Evolutionary conservation across 2,329 filamentous ascomycete genomes (phyloP).

Genomic region (Cephalotrichum gorgonifer): DNA sequence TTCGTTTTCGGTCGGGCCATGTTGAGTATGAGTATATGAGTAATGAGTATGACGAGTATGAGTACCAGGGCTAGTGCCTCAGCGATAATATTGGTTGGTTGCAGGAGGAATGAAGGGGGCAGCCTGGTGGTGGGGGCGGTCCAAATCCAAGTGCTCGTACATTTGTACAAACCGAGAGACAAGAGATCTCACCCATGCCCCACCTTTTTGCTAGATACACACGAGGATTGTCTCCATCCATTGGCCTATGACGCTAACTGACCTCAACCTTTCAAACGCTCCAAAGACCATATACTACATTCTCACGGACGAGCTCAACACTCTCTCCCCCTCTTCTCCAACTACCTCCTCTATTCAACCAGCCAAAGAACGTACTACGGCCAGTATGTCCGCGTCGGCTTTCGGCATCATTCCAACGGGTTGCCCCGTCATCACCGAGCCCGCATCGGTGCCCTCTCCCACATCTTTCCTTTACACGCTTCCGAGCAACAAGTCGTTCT

Average conservation of each 20-base stretch:
- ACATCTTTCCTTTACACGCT: slow-evolving; percentile 48
- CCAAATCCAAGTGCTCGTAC: too few species aligned
- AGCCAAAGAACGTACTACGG: not conserved
- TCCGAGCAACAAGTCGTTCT: slow-evolving; percentile 44
- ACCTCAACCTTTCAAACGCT: not conserved
- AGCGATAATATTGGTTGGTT: too few species aligned
- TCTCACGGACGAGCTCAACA: not conserved
- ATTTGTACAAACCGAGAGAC: too few species aligned
- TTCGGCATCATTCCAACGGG: slow-evolving; percentile 54
- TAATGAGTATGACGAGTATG: slow-evolving; percentile 14
- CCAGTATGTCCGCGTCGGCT: slow-evolving; percentile 30
- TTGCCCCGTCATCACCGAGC: slow-evolving; percentile 43
- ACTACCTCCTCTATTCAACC: not conserved
- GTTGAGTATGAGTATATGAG: slow-evolving; percentile 4
- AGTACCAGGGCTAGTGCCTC: too few species aligned
- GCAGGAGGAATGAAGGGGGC: too few species aligned
- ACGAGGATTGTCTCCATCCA: too few species aligned
- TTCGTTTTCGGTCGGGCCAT: slow-evolving; percentile 21
- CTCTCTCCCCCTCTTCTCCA: not conserved
- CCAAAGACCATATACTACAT: not conserved
- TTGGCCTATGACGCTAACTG: not conserved
- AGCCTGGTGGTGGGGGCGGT: too few species aligned
- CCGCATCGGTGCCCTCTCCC: slow-evolving; percentile 40
- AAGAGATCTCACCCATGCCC: too few species aligned
- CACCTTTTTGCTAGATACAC: too few species aligned